Conservation (phyloP, 2,329 filamentous ascomycete genomes). For the Knufia fluminis region DNA sequence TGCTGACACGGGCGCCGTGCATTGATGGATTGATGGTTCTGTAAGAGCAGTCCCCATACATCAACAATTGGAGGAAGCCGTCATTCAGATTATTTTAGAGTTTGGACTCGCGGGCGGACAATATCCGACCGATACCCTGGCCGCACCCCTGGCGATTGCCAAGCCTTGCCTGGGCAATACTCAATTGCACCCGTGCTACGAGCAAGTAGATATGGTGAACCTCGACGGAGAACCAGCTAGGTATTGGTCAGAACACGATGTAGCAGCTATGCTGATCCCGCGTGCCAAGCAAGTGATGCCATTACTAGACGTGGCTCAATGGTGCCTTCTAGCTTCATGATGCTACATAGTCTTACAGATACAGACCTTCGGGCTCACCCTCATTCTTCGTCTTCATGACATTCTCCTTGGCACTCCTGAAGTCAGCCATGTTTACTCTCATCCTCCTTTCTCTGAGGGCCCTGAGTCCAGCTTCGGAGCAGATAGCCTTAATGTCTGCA, state of each 20-base stretch:
- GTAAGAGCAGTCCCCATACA: too few relatives aligned
- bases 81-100: background rate
- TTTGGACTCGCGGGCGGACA: background rate
- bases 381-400: constrained; percentile 98
- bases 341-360: constrained; percentile 69
- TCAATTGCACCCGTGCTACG: too few relatives aligned
- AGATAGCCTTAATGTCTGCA: constrained; percentile 98
- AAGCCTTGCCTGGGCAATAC: too few relatives aligned
- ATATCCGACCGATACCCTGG: too few relatives aligned
- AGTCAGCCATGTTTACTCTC: constrained; percentile 98
- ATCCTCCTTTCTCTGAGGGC: constrained; percentile 90
- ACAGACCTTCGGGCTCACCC: constrained; percentile 94
- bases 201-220: too few relatives aligned
- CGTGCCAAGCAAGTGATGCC: too few relatives aligned
- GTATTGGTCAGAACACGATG: too few relatives aligned
- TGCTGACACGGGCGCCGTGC: background rate
- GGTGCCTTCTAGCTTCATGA: too few relatives aligned
- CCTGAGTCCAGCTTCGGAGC: constrained; percentile 91
- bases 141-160: background rate
- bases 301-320: too few relatives aligned
- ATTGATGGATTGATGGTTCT: background rate
- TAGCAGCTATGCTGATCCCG: too few relatives aligned
- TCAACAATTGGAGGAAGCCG: too few relatives aligned
- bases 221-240: too few relatives aligned
- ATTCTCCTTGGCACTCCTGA: constrained; percentile 81